Evolutionary conservation across 2,329 filamentous ascomycete genomes (phyloP).

Genomic region (Coleophoma crateriformis): DNA sequence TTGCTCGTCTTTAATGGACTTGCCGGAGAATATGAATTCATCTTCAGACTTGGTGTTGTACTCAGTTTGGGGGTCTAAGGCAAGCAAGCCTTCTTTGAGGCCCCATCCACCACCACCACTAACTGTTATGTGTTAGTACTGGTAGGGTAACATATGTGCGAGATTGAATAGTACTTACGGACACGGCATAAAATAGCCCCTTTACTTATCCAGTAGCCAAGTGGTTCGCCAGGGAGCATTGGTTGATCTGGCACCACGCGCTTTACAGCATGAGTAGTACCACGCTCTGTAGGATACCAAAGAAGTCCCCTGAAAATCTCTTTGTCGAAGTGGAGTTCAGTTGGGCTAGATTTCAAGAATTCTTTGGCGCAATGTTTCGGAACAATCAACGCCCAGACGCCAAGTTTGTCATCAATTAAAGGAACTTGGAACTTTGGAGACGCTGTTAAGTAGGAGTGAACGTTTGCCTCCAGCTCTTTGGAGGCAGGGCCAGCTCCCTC

Average conservation of each 20-base stretch:
- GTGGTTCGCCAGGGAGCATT: neutral
- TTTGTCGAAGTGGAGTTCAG: constrained; percentile 1
- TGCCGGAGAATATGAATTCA: constrained; percentile 40
- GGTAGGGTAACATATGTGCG: neutral
- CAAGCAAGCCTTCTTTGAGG: constrained; percentile 70
- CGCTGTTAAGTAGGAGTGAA: constrained; percentile 51
- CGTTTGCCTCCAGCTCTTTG: constrained; percentile 61
- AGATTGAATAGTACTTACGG: constrained; percentile 15
- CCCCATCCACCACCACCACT: constrained; percentile 86
- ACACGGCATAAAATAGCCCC: constrained; percentile 23
- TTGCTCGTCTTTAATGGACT: constrained; percentile 24
- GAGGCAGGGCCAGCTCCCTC: constrained; percentile 55
- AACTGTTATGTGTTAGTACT: constrained; percentile 37
- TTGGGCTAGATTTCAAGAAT: neutral
- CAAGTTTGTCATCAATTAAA: constrained; percentile 37
- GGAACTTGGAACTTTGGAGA: constrained; percentile 5
- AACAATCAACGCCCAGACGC: constrained; percentile 69
- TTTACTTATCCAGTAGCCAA: constrained; percentile 14
- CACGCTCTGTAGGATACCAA: neutral
- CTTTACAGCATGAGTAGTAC: neutral
- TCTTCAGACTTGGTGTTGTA: constrained; percentile 45
- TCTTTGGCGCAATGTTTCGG: constrained; percentile 30
- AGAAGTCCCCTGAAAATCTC: neutral
- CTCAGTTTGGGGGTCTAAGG: constrained; percentile 64
- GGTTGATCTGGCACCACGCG: neutral